Base-by-base conservation (phyloP, 23 red algal genomes). In the Pyropia haitanensis region DNA sequence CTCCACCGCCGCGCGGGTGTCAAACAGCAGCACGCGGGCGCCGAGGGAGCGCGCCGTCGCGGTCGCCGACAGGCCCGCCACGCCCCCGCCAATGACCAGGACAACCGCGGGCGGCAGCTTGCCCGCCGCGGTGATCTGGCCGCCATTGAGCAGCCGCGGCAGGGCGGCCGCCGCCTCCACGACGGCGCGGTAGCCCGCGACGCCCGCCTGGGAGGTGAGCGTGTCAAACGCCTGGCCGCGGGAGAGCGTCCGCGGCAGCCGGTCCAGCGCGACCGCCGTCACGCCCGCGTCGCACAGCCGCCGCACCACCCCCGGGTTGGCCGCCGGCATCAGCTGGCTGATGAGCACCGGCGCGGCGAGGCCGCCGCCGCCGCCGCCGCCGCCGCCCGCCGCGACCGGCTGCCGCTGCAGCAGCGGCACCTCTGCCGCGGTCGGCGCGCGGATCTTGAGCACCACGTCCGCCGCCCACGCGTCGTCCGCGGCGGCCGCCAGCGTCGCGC, bases 181-280 rank as follows among this genome's bases (percentile, higher is more conserved):
- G 49, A 86, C 80, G 0, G 80, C 80, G 15, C 80, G 69, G 51
- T 86, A 86, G 21, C 80, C 80, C 4, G 80, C 80, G 58, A 86
- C 68, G 34, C 68, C 76, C 48, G 80, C 80, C 69, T 75, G 74
- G 17, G 80, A 86, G n/a, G 51, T 67, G 6, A 86, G 61, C 23
- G 80, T 75, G 51, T 86, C 80, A 75, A 76, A 86, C 14, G 80
- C 69, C 61, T 86, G 80, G 48, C 70, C 80, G 51, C 80, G 80
- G 33, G 55, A 64, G 7, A 86, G 70, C 18, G 70, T 74, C 24
- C 80, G 57, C 2, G 80, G 80, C 19, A 86, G 74, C 33, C 61
- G 68, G 67, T 86, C 80, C 80, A 86, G 74, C 29, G 80, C 80
- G 31, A 86, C n/a, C 5, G 69, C 58, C 52, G 70, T 68, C 2